A percentile compares a stretch with the other conserved stretches of the same genome.
Conservation (phyloP, 2,329 filamentous ascomycete species). For the Massarina eburnea region DNA sequence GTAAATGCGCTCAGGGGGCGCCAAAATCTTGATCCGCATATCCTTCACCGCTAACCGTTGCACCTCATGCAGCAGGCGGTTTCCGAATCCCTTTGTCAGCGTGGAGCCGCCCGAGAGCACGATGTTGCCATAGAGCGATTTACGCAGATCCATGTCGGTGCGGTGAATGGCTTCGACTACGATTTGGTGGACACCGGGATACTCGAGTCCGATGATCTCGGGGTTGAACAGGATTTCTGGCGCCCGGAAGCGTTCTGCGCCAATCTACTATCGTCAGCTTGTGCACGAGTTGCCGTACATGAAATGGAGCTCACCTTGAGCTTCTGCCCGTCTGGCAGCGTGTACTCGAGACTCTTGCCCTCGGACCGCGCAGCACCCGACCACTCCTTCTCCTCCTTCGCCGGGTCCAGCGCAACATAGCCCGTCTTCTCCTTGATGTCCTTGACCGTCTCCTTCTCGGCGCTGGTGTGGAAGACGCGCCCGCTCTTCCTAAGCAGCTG, state of each 20-base stretch:
- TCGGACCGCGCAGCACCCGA: constrained; percentile 72
- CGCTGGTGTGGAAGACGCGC: constrained; percentile 94
- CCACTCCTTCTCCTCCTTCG: constrained; percentile 97
- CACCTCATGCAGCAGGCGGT: constrained; percentile 86
- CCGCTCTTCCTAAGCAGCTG: constrained; percentile 87
- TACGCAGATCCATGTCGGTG: constrained; percentile 93
- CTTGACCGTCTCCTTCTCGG: constrained; percentile 98
- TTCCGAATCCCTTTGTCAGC: constrained; percentile 94
- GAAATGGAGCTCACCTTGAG: constrained; percentile 77
- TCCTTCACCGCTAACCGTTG: constrained; percentile 95
- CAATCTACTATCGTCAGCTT: constrained; percentile 62
- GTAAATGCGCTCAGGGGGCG: constrained; percentile 95
- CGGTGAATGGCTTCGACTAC: constrained; percentile 94
- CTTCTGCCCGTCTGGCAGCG: constrained; percentile 88
- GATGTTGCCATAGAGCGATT: constrained; percentile 93
- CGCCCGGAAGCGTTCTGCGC: constrained; percentile 90
- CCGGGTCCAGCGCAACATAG: constrained; percentile 88
- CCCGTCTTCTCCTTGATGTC: constrained; percentile 94
- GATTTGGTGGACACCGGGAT: constrained; percentile 95
- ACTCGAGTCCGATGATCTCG: constrained; percentile 94
- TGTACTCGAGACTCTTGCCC: constrained; percentile 81
- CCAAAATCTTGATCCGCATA: constrained; percentile 99
- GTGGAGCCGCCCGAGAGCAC: constrained; percentile 95
- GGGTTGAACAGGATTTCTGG: constrained; percentile 98
- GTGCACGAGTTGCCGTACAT: constrained; percentile 4